These are phyloP conservation scores for Leccinum olivaceopallidum DNA, from an alignment of 768 basidiomycete species.

Conservation along the genomic window DNA sequence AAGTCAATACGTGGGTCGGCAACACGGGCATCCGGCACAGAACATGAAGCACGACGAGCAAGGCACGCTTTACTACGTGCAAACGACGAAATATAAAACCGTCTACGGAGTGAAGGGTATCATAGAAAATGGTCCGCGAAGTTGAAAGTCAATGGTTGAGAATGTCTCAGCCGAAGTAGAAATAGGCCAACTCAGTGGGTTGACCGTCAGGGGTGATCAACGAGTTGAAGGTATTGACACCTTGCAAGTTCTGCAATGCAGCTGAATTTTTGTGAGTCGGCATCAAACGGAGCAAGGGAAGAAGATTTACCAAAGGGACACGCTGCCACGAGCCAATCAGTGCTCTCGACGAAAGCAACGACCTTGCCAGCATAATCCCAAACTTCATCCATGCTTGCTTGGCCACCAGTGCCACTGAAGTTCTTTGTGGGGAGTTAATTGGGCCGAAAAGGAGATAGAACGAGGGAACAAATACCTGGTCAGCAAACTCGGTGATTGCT, in stretches of 20 bases:
- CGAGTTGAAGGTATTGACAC: constrained; percentile 53
- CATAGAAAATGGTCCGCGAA: constrained; percentile 7
- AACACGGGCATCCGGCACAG: constrained; percentile 24
- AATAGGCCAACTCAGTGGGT: constrained; percentile 53
- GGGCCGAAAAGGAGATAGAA: background rate
- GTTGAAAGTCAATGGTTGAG: background rate
- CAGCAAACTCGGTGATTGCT: constrained; percentile 71
- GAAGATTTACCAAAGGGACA: constrained; percentile 61
- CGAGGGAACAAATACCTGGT: constrained; percentile 44
- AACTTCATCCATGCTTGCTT: constrained; percentile 40
- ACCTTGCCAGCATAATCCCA: constrained; percentile 45
- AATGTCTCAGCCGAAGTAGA: constrained; percentile 40
- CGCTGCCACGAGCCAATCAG: constrained; percentile 35
- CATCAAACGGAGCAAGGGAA: background rate
- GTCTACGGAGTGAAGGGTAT: constrained; percentile 25
- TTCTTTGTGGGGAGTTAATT: constrained; percentile 40
- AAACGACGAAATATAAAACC: background rate
- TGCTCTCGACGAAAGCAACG: constrained; percentile 44
- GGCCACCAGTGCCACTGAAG: constrained; percentile 44
- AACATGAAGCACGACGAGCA: constrained; percentile 15
- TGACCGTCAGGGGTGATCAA: constrained; percentile 44
- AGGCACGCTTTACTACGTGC: constrained; percentile 6
- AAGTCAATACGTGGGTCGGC: constrained; percentile 17
- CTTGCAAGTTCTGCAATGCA: constrained; percentile 48
- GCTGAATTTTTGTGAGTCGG: constrained; percentile 37